Conservation (phyloP, 148 eudicot species). For the Camellia lanceoleosa region DNA sequence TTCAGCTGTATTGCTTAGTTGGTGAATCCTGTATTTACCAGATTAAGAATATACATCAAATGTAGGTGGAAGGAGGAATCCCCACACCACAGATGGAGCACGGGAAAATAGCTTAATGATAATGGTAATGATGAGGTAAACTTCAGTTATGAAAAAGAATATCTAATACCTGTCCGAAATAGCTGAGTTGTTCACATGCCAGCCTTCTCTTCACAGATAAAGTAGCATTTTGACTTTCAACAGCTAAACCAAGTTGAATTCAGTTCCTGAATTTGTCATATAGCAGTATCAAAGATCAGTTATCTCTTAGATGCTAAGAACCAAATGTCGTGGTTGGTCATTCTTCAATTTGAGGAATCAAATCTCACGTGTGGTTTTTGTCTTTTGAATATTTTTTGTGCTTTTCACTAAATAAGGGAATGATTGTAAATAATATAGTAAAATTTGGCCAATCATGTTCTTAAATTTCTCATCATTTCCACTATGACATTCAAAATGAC, state of each 20-base stretch:
- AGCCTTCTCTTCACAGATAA: slow-evolving; percentile 87
- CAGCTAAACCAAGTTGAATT: slow-evolving; percentile 82
- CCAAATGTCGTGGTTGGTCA: background rate
- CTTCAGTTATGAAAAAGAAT: no score
- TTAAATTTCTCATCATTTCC: background rate
- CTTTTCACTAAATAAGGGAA: background rate
- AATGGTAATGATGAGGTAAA: background rate
- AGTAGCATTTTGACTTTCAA: slow-evolving; percentile 76
- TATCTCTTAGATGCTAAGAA: background rate
- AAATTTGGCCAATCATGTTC: background rate
- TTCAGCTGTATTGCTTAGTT: background rate
- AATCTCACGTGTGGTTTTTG: background rate
- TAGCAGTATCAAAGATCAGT: slow-evolving; percentile 5
- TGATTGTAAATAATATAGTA: background rate
- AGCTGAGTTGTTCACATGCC: slow-evolving; percentile 83
- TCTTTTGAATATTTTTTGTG: no score
- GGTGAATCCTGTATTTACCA: background rate
- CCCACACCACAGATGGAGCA: background rate
- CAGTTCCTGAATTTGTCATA: slow-evolving; percentile 63
- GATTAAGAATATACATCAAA: background rate
- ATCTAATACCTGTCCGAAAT: slow-evolving; percentile 60
- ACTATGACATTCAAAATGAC: background rate
- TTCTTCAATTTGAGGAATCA: background rate
- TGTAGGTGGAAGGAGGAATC: background rate
- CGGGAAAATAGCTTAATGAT: background rate